A percentile compares a stretch with the other conserved stretches of the same genome.
These are phyloP conservation scores for Noccaea caerulescens DNA, from an alignment of 345 rosid species.

Conservation along the genomic window DNA sequence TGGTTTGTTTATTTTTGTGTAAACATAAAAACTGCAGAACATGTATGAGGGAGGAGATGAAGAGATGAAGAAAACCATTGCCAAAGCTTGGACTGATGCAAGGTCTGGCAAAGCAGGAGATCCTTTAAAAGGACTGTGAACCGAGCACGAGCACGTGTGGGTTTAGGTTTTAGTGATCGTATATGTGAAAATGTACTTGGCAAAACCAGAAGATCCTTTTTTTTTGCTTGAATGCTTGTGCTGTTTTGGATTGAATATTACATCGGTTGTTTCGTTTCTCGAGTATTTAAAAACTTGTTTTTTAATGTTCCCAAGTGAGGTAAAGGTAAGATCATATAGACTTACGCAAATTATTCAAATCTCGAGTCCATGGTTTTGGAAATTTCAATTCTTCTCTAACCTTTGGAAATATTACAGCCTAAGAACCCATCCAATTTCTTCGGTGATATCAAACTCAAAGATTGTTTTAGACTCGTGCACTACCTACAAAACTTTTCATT, in stretches of 20 bases:
- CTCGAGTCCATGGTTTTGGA: background rate
- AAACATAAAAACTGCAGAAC: constrained; percentile 51
- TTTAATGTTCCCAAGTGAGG: background rate
- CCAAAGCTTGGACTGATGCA: constrained; percentile 99
- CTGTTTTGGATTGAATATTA: background rate
- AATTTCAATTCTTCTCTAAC: background rate
- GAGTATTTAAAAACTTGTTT: background rate
- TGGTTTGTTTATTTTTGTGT: background rate
- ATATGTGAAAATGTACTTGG: background rate
- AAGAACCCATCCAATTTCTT: background rate
- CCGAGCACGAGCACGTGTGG: background rate
- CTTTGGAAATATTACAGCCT: background rate
- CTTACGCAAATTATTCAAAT: background rate
- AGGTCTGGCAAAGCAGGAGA: constrained; percentile 87
- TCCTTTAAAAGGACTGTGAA: constrained; percentile 57
- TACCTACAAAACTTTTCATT: too few species aligned
- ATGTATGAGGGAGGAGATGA: constrained; percentile 98
- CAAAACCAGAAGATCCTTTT: background rate
- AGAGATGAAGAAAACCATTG: constrained; percentile 89
- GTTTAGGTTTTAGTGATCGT: background rate
- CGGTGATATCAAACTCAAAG: background rate
- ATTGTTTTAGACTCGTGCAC: background rate
- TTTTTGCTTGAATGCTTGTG: background rate
- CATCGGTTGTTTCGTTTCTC: background rate
- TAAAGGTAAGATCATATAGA: background rate